Percentiles rank a stretch among this genome's conserved stretches.
phyloP scores from a whole-genome alignment of 2,329 filamentous ascomycete genomes.

The Aspergillus felis region DNA sequence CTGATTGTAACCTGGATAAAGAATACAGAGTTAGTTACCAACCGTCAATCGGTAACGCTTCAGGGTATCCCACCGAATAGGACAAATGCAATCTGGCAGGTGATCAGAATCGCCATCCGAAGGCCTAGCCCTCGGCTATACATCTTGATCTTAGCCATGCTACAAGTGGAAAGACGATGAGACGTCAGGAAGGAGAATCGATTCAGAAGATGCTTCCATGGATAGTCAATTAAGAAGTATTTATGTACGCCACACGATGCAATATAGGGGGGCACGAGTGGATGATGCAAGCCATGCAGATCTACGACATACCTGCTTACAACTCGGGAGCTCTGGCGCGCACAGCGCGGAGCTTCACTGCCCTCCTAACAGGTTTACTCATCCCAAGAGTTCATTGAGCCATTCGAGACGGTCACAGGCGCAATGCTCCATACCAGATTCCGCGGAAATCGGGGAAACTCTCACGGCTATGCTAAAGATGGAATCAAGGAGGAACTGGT shows the following conservation, averaged over 20 bases:
- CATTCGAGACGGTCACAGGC: background rate
- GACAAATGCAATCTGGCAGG: slow-evolving; percentile 23
- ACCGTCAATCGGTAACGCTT: background rate
- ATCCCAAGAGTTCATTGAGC: background rate
- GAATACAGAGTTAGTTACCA: slow-evolving; percentile 6
- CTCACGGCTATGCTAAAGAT: slow-evolving; percentile 2
- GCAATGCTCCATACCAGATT: slow-evolving; percentile 17
- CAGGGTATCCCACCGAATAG: slow-evolving; percentile 20
- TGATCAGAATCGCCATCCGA: slow-evolving; percentile 23
- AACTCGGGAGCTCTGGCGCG: background rate
- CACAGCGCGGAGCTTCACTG: background rate
- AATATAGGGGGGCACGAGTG: background rate
- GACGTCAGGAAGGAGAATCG: background rate
- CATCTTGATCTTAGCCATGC: slow-evolving; percentile 22
- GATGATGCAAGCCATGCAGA: background rate
- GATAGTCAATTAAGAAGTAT: background rate
- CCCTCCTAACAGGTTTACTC: background rate
- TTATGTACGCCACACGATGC: background rate
- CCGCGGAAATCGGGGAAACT: slow-evolving; percentile 12
- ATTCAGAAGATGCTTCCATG: background rate
- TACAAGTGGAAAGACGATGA: background rate
- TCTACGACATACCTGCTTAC: slow-evolving; percentile 4
- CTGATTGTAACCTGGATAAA: slow-evolving; percentile 44
- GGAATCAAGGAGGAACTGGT: slow-evolving; percentile 11
- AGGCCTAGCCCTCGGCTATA: slow-evolving; percentile 25